Evolutionary conservation across 768 basidiomycete species (phyloP).

Genomic region (Russula ochroleuca): DNA sequence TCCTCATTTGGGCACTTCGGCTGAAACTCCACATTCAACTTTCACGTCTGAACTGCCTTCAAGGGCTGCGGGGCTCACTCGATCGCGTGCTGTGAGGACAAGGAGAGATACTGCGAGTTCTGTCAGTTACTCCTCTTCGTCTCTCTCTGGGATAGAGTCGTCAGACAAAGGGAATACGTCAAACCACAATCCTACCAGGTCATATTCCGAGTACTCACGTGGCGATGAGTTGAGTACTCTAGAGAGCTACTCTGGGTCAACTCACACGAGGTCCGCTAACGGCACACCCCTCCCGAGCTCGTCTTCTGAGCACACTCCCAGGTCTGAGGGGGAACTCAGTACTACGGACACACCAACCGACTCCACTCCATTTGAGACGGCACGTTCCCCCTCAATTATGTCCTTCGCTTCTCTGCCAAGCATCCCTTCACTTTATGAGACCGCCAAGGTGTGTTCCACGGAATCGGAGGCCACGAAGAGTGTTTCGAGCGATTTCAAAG

Average conservation of each 20-base stretch:
- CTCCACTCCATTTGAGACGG: conserved; percentile 41
- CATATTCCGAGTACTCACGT: conserved; percentile 30
- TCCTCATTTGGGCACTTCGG: not conserved
- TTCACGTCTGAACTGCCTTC: conserved; percentile 47
- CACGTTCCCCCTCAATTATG: conserved; percentile 42
- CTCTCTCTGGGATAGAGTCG: conserved; percentile 39
- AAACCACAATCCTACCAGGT: conserved; percentile 33
- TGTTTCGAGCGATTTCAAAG: conserved; percentile 20
- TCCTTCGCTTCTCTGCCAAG: conserved; percentile 57
- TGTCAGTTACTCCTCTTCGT: conserved; percentile 44
- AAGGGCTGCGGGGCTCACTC: conserved; percentile 41
- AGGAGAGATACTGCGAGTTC: conserved; percentile 41
- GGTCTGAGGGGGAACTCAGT: conserved; percentile 34
- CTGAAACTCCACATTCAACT: conserved; percentile 32
- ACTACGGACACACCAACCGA: conserved; percentile 28
- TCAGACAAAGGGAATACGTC: conserved; percentile 56
- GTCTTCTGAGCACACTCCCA: conserved; percentile 33
- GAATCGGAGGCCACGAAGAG: conserved; percentile 29
- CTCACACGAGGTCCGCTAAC: conserved; percentile 19
- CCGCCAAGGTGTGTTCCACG: conserved; percentile 34
- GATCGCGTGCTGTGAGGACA: conserved; percentile 55
- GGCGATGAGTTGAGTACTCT: conserved; percentile 28
- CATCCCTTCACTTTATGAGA: conserved; percentile 48
- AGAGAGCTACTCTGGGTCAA: conserved; percentile 23
- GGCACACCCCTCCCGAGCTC: conserved; percentile 33